phyloP scores from a whole-genome alignment of 345 rosid genomes.

The Hibiscus syriacus region DNA sequence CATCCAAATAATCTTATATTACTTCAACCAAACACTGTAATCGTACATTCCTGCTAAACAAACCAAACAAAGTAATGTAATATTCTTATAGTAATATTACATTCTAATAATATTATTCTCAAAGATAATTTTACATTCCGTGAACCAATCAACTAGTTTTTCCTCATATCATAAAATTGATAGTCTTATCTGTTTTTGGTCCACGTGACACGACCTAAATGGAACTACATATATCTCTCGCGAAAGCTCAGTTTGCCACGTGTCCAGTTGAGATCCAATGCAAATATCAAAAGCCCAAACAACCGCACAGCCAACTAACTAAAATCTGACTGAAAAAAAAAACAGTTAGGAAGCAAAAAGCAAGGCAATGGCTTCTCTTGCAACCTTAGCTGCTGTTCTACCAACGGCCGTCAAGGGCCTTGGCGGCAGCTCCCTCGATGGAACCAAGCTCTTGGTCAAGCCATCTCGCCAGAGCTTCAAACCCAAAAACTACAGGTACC shows the following conservation, averaged over 20 bases:
- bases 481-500: constrained; percentile 45
- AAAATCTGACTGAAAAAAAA: constrained; percentile 1
- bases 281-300: constrained; percentile 19
- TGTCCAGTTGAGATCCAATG: constrained; percentile 39
- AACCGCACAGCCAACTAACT: constrained; percentile 3
- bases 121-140: no score
- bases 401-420: constrained; percentile 69
- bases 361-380: constrained; percentile 71
- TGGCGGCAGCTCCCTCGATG: constrained; percentile 56
- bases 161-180: constrained; percentile 10
- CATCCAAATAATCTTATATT: no score
- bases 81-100: no score
- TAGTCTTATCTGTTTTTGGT: constrained; percentile 45
- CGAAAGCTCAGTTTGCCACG: constrained; percentile 48
- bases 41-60: no score
- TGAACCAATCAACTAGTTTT: neutral
- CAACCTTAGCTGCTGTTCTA: constrained; percentile 50
- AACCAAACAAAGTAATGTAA: no score
- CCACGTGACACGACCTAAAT: constrained; percentile 45
- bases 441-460: constrained; percentile 65
- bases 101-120: no score
- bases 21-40: no score
- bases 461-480: constrained; percentile 52
- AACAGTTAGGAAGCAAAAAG: neutral
- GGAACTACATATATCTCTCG: constrained; percentile 34